phyloP scores from a whole-genome alignment of 345 rosid genomes.

The Rhodamnia argentea region DNA sequence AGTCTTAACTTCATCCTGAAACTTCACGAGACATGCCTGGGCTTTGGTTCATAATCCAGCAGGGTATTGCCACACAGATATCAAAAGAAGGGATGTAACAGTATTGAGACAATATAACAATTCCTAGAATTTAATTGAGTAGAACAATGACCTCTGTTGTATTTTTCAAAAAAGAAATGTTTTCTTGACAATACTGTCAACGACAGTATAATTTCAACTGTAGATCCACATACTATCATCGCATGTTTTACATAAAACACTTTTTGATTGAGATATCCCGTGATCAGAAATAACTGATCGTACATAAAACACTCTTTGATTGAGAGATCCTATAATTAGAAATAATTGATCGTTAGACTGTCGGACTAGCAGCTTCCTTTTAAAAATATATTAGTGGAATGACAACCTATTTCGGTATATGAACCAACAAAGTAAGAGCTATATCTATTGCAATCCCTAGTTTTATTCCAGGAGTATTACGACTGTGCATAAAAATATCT shows the following conservation, averaged over 20 bases:
- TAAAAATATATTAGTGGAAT: background rate
- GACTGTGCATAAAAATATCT: background rate
- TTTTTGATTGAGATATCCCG: no score
- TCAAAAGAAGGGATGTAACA: background rate
- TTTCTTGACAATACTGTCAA: no score
- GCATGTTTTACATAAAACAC: no score
- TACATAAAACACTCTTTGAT: no score
- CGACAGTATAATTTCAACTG: no score
- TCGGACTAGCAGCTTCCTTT: no score
- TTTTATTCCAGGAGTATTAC: background rate
- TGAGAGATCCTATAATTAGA: no score
- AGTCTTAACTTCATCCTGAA: background rate
- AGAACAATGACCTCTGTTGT: background rate
- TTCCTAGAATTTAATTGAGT: background rate
- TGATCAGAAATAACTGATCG: no score
- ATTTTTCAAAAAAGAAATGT: background rate
- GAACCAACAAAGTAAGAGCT: background rate
- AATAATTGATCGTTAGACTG: no score
- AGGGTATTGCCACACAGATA: fast-evolving
- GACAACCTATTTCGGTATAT: background rate
- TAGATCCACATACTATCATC: no score
- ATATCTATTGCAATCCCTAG: background rate
- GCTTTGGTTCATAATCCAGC: background rate
- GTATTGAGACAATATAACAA: background rate
- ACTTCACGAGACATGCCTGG: background rate